Evolutionary conservation across 352 stramenopile species (phyloP), one percentile per base, ranked within the genome.

Genomic region (Phytophthora multivora): DNA sequence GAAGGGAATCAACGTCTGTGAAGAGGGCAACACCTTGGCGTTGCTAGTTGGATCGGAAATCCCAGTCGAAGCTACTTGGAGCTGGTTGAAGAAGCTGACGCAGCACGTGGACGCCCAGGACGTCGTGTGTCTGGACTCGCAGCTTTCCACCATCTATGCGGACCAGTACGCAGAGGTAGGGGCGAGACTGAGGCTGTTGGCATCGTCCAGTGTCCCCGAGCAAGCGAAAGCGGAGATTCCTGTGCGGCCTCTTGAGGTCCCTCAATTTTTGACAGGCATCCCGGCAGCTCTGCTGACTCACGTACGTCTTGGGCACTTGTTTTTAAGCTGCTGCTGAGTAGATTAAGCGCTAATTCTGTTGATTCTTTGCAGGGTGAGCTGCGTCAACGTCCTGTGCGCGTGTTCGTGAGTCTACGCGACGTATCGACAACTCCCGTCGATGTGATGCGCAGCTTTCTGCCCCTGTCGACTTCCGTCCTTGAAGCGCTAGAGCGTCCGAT

Each of bases 241-340:
- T 1, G 71, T 88, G 58, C 73, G 65, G 16, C 52, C 68, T 23
- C 71, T 91, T 7, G 73, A 85, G 60, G 75, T 80, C 2, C 82
- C 82, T 7, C 82, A 81, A 46, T 89, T 89, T 55, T 58, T 82
- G 4, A 61, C 66, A 5, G 80, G 82, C 11, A 48, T 89, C 8
- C 61, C 82, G 2, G 82, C 82, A 0, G 82, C 76, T 10, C 53
- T 89, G 6, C 66, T 91, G 39, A 89, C 82, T 21, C 71, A 86
- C 52, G 81, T 90, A 69, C 23, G 67, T 38, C 48, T n/a, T 15
- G n/a, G 10, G 15, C 13, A 6, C 1, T 11, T 15, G 23, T 15
- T 25, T 40, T 40, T 15, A 13, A n/a, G 35, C 46, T 54, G 19
- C 15, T 25, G 19, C 5, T 6, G 13, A 23, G n/a, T n/a, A n/a